These are phyloP conservation scores for Arthrobotrys musiformis DNA, from an alignment of 2,329 filamentous ascomycete genomes.

Conservation along the genomic window DNA sequence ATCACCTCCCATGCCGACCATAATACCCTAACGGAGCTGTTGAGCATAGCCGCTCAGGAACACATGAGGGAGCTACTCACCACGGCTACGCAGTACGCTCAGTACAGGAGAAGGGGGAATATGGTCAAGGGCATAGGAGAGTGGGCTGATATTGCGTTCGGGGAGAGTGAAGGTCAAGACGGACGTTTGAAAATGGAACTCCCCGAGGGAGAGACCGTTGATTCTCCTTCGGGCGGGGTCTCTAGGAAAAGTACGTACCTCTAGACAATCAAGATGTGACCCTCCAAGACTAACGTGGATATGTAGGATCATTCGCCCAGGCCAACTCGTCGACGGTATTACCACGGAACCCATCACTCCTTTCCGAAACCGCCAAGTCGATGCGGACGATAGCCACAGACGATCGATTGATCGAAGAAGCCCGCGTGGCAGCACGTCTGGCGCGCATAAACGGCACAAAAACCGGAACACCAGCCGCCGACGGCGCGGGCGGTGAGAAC, in stretches of 20 bases:
- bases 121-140: slow-evolving; percentile 42
- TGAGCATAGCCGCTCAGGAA: slow-evolving; percentile 47
- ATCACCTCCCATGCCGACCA: slow-evolving; percentile 27
- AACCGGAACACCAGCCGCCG: slow-evolving; percentile 38
- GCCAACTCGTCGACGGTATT: slow-evolving; percentile 33
- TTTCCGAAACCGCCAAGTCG: slow-evolving; percentile 43
- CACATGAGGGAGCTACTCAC: slow-evolving; percentile 40
- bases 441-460: slow-evolving; percentile 41
- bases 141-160: slow-evolving; percentile 43
- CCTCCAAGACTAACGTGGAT: neutral
- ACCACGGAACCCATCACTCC: slow-evolving; percentile 14
- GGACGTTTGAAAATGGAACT: slow-evolving; percentile 27
- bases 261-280: neutral
- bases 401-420: slow-evolving; percentile 47
- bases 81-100: slow-evolving; percentile 18
- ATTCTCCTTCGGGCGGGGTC: slow-evolving; percentile 20
- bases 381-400: slow-evolving; percentile 38
- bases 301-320: slow-evolving; percentile 40
- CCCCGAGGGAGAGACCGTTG: slow-evolving; percentile 18
- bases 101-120: slow-evolving; percentile 39
- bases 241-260: slow-evolving; percentile 40
- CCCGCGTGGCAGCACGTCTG: slow-evolving; percentile 38
- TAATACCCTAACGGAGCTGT: slow-evolving; percentile 20
- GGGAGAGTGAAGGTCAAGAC: slow-evolving; percentile 39
- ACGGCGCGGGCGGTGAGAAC: slow-evolving; percentile 19